phyloP scores from a whole-genome alignment of 306 rosid species.

The Malus asiatica region DNA sequence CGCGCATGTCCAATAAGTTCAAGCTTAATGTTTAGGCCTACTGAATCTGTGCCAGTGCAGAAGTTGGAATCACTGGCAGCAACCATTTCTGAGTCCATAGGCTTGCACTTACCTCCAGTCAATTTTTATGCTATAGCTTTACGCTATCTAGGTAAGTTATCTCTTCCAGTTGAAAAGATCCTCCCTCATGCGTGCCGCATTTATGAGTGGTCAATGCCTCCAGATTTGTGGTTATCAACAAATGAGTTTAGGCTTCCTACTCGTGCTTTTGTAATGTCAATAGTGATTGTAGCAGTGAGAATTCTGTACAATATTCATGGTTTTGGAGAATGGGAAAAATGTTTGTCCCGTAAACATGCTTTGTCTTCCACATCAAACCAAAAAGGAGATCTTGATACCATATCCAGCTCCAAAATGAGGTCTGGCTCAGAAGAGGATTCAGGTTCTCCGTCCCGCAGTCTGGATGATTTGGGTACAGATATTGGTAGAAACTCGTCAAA shows the following conservation, averaged over 20 bases:
- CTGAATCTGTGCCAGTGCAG: conserved; percentile 45
- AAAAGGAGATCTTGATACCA: conserved; percentile 4
- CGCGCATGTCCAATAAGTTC: conserved; percentile 74
- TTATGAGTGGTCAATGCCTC: conserved; percentile 81
- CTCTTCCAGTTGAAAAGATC: conserved; percentile 57
- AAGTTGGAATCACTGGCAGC: conserved; percentile 68
- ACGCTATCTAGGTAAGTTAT: conserved; percentile 47
- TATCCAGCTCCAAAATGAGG: neutral
- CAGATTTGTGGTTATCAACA: conserved; percentile 63
- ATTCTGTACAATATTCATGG: conserved; percentile 67
- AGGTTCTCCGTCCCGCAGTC: conserved; percentile 11
- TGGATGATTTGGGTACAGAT: conserved; percentile 15
- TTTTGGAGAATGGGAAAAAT: conserved; percentile 80
- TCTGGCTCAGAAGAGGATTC: conserved; percentile 21
- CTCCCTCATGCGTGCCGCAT: conserved; percentile 57
- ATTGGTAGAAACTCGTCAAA: conserved; percentile 15
- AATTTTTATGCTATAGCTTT: conserved; percentile 69
- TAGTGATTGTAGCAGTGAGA: conserved; percentile 74
- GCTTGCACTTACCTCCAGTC: conserved; percentile 76
- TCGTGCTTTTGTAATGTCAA: conserved; percentile 73
- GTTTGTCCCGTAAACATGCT: conserved; percentile 34
- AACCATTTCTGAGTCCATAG: conserved; percentile 57
- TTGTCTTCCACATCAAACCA: conserved; percentile 15
- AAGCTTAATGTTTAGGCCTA: conserved; percentile 63
- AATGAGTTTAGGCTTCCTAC: conserved; percentile 67